A percentile compares a stretch with the other conserved stretches of the same genome.
phyloP scores from a whole-genome alignment of 1,284 basidiomycete species.

The Xanthoconium separans region DNA sequence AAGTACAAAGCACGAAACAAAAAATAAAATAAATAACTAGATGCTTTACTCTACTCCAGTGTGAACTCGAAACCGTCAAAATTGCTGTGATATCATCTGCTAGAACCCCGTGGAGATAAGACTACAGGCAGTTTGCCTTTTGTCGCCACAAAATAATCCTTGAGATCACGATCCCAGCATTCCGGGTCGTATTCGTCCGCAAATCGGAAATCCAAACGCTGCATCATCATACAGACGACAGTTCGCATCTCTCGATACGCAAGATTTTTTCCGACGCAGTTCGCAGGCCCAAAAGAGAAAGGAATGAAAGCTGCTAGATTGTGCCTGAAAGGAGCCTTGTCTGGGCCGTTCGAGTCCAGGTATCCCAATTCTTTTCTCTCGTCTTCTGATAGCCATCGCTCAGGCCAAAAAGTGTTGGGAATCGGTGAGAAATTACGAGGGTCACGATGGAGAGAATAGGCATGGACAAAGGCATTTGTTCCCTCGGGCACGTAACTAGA shows the following conservation, averaged over 20 bases:
- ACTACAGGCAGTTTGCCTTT: conserved; percentile 32
- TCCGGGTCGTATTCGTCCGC: conserved; percentile 32
- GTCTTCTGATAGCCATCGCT: conserved; percentile 40
- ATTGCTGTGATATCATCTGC: conserved; percentile 17
- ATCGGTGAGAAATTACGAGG: conserved; percentile 39
- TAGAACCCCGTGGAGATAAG: conserved; percentile 33
- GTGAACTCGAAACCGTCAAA: conserved; percentile 11
- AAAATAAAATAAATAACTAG: conserved; percentile 22
- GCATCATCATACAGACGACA: conserved; percentile 34
- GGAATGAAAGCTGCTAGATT: conserved; percentile 34
- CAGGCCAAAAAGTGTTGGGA: conserved; percentile 42
- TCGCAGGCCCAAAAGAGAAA: conserved; percentile 34
- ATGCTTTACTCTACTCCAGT: conserved; percentile 28
- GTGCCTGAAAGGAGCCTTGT: conserved; percentile 32
- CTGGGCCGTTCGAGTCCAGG: conserved; percentile 19
- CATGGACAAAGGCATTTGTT: conserved; percentile 46
- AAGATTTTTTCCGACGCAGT: conserved; percentile 37
- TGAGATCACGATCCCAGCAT: conserved; percentile 34
- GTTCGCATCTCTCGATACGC: conserved; percentile 37
- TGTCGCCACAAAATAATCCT: conserved; percentile 34
- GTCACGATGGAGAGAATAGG: conserved; percentile 46
- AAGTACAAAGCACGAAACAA: conserved; percentile 20
- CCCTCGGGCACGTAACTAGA: conserved; percentile 49
- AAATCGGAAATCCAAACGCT: conserved; percentile 31
- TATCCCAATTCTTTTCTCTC: conserved; percentile 31